Conservation (phyloP, 805 yeast genomes). For the Wickerhamiella slavikovae region DNA sequence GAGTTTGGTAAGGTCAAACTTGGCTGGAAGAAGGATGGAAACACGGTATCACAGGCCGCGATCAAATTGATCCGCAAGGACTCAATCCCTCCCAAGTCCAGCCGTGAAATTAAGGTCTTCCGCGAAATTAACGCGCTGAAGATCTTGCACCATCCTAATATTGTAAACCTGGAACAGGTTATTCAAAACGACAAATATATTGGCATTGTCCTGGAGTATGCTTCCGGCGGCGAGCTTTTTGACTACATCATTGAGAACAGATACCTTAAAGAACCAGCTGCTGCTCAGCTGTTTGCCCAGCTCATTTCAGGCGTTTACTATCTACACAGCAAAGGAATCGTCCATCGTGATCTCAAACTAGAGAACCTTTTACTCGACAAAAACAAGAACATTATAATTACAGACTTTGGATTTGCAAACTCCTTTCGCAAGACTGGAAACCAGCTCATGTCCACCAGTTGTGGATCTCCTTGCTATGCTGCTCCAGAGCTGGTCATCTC, state of each 20-base stretch:
- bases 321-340: slow-evolving; percentile 60
- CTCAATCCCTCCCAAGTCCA: slow-evolving; percentile 67
- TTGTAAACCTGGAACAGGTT: slow-evolving; percentile 78
- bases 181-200: slow-evolving; percentile 85
- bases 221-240: slow-evolving; percentile 92
- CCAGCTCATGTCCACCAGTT: slow-evolving; percentile 80
- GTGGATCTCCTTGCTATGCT: slow-evolving; percentile 97
- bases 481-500: slow-evolving; percentile 93
- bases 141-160: slow-evolving; percentile 71
- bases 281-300: slow-evolving; percentile 80
- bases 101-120: slow-evolving; percentile 71
- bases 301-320: slow-evolving; percentile 85
- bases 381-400: slow-evolving; percentile 65
- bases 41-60: slow-evolving; percentile 49
- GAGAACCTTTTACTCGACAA: slow-evolving; percentile 64
- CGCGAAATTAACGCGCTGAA: slow-evolving; percentile 82
- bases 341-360: slow-evolving; percentile 57
- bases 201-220: slow-evolving; percentile 91
- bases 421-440: slow-evolving; percentile 27
- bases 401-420: slow-evolving; percentile 92
- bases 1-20: slow-evolving; percentile 95
- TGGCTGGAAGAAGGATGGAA: slow-evolving; percentile 81
- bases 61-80: slow-evolving; percentile 81
- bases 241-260: slow-evolving; percentile 78
- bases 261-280: slow-evolving; percentile 67